A percentile compares a stretch with the other conserved stretches of the same genome.
These are phyloP conservation scores for Russula sp. DNA, from an alignment of 768 basidiomycete species.

Conservation along the genomic window DNA sequence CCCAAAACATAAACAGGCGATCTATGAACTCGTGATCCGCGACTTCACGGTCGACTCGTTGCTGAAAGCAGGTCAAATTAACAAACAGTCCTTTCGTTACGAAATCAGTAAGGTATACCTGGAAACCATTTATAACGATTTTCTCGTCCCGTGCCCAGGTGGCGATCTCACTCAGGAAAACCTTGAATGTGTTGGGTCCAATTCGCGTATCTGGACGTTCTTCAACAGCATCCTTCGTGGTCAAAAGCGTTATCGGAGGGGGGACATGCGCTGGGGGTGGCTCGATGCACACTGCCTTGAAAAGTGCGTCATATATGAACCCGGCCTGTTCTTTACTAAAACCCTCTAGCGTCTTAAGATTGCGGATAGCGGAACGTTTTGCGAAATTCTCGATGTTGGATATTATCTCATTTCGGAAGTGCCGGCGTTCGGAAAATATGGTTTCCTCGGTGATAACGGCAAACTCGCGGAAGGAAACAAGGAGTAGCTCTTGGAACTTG, in stretches of 20 bases:
- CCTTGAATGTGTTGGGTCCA: slow-evolving; percentile 77
- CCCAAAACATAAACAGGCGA: slow-evolving; percentile 93
- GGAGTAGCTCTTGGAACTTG: slow-evolving; percentile 93
- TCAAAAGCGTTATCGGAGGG: slow-evolving; percentile 50
- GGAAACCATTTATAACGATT: slow-evolving; percentile 88
- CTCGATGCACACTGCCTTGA: slow-evolving; percentile 75
- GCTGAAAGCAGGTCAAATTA: slow-evolving; percentile 42
- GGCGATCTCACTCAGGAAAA: slow-evolving; percentile 87
- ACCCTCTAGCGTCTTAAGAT: slow-evolving; percentile 71
- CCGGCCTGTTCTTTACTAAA: slow-evolving; percentile 88
- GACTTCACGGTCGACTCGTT: slow-evolving; percentile 84
- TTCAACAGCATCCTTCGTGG: slow-evolving; percentile 54
- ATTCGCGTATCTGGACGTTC: slow-evolving; percentile 90
- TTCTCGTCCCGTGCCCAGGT: slow-evolving; percentile 96
- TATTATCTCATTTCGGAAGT: slow-evolving; percentile 85
- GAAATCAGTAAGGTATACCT: slow-evolving; percentile 44
- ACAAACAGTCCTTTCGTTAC: slow-evolving; percentile 12
- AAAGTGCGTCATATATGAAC: slow-evolving; percentile 88
- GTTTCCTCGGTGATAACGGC: slow-evolving; percentile 94
- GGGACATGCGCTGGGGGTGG: slow-evolving; percentile 55
- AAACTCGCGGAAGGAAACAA: slow-evolving; percentile 98
- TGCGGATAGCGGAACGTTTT: slow-evolving; percentile 86
- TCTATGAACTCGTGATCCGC: slow-evolving; percentile 97
- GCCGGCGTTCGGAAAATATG: slow-evolving; percentile 79
- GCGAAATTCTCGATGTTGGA: slow-evolving; percentile 92